These are phyloP conservation scores for Chlorella variabilis DNA, from an alignment of 163 green algal species.

Conservation along the genomic window DNA sequence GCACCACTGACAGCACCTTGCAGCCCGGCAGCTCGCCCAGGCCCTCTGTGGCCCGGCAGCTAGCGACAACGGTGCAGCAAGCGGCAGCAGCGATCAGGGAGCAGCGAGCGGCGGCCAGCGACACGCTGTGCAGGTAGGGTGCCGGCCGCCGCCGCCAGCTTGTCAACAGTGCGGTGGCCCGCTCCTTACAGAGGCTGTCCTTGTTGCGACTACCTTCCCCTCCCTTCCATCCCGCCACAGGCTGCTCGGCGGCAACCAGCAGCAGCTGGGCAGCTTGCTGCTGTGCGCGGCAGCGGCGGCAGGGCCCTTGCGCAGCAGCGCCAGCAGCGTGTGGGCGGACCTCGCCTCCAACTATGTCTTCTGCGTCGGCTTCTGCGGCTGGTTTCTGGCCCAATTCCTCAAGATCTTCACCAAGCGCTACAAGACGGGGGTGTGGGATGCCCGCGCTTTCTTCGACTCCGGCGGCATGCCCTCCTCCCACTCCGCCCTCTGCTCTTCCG, in stretches of 20 bases:
- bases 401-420: slow-evolving; percentile 94
- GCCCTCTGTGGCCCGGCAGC: slow-evolving; percentile 4
- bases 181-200: no score
- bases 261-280: slow-evolving; percentile 16
- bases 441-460: slow-evolving; percentile 80
- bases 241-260: neutral
- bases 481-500: slow-evolving; percentile 83
- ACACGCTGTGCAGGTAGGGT: neutral
- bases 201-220: neutral
- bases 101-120: neutral
- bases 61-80: slow-evolving; percentile 10
- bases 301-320: neutral
- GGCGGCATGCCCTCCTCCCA: slow-evolving; percentile 96
- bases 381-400: slow-evolving; percentile 83
- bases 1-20: neutral
- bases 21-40: neutral
- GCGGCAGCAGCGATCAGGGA: slow-evolving; percentile 1
- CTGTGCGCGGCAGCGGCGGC: neutral
- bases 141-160: no score
- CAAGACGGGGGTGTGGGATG: slow-evolving; percentile 83
- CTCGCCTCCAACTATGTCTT: slow-evolving; percentile 83
- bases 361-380: slow-evolving; percentile 86
- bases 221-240: neutral
- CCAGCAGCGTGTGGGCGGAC: slow-evolving; percentile 14
- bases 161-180: no score